phyloP scores from a whole-genome alignment of 1,139 yeast genomes.

The Debaryomyces coudertii region DNA sequence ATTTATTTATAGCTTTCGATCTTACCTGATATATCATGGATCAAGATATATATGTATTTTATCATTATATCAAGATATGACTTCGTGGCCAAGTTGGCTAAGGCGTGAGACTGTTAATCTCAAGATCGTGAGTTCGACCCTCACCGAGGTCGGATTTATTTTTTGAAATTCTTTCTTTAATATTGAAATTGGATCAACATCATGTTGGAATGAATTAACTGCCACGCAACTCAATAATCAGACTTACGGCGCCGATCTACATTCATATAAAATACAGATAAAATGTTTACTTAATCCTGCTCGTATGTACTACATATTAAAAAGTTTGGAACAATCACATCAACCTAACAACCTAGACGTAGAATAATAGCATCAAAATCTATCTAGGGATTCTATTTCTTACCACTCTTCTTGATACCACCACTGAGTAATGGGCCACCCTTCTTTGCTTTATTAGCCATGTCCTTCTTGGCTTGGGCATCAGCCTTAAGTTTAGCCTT shows the following conservation, averaged over 20 bases:
- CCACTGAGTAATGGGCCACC: conserved; percentile 94
- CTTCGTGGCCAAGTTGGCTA: conserved; percentile 49
- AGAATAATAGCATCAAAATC: no score
- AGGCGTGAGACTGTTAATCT: conserved; percentile 49
- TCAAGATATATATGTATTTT: neutral
- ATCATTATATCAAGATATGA: conserved; percentile 16
- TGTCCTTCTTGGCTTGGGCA: conserved; percentile 87
- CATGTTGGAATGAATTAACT: no score
- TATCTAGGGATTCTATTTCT: conserved; percentile 42
- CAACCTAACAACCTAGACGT: no score
- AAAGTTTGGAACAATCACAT: neutral
- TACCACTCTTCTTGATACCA: conserved; percentile 89
- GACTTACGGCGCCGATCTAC: neutral
- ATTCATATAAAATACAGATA: neutral
- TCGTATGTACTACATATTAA: conserved; percentile 1
- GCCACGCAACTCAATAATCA: no score
- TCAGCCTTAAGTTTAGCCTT: conserved; percentile 95
- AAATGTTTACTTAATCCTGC: conserved; percentile 1
- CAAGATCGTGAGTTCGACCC: conserved; percentile 48
- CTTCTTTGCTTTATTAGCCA: conserved; percentile 83
- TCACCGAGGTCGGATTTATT: conserved; percentile 35
- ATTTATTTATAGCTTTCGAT: no score
- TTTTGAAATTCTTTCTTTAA: conserved; percentile 7
- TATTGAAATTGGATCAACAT: neutral
- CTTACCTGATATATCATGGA: no score